Conservation (phyloP, 345 rosid genomes). For the Eucalyptus virginea region DNA sequence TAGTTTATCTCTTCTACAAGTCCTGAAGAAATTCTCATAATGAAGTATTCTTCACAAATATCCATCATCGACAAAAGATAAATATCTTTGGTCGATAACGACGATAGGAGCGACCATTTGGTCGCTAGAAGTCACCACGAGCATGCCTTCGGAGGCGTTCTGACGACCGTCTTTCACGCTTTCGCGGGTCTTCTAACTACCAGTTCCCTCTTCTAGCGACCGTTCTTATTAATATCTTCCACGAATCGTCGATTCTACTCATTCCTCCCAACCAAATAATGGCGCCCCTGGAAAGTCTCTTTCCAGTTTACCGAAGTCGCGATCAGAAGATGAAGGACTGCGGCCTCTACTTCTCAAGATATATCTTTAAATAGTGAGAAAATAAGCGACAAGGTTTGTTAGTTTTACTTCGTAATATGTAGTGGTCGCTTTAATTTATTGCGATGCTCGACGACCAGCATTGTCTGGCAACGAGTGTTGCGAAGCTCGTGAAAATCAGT, state of each 20-base stretch:
- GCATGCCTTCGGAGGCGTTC: not conserved
- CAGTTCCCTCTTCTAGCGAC: not conserved
- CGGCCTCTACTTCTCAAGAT: not conserved
- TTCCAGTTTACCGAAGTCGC: not conserved
- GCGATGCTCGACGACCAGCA: not conserved
- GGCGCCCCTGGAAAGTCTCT: not conserved
- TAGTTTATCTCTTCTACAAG: not conserved
- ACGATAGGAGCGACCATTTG: not conserved
- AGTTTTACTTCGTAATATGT: not conserved
- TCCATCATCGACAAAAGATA: not conserved
- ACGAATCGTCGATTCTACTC: not conserved
- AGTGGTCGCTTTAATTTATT: not conserved
- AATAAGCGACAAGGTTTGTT: not conserved
- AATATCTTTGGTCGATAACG: not conserved
- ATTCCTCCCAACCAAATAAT: not conserved
- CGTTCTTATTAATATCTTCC: not conserved
- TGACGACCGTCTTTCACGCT: not conserved
- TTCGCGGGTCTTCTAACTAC: not conserved
- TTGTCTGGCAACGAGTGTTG: not conserved
- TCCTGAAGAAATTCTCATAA: not conserved
- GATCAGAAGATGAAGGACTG: not conserved
- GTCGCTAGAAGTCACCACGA: not conserved
- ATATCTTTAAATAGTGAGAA: not conserved
- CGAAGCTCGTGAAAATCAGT: not conserved
- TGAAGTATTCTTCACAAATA: not conserved